Base-by-base conservation (phyloP, 768 basidiomycete genomes). In the Tylopilus plumbeoviolaceoides region DNA sequence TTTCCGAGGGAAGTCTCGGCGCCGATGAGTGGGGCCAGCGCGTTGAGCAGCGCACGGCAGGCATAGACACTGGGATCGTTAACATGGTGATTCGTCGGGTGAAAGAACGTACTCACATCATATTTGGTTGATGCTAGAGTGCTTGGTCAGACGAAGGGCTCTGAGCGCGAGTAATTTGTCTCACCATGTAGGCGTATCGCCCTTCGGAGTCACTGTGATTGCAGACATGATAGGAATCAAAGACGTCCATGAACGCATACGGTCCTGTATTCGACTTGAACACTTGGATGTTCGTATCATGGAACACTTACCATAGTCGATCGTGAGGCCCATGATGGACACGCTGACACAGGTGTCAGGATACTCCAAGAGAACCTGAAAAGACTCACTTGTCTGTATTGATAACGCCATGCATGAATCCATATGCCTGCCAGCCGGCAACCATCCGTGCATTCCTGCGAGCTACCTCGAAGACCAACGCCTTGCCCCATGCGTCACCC, bases 371-470 rank as follows among this genome's bases (percentile, higher is more conserved):
- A 10, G 10, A 25, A 44, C 14, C 14, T 38, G 28, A 50, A 25
- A 23, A 3, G n/a, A 27, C 79, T 53, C 59, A 88, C 89, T 95
- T 97, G 73, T 98, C 95, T 2, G 95, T 95, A 64, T 98, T 98
- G 61, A 99, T 92, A 35, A 99, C 95, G 0, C 92, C 93, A 63
- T 94, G 91, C 91, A 93, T 91, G 66, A 90, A 94, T 1, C 92
- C 92, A 67, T 88, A 89, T 7, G 83, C 91, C 70, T 98, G 95
- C 97, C 97, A 98, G 4, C 79, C 87, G 10, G 94, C 97, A 0
- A 94, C 90, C 89, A 95, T 98, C 65, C 74, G 75, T 41, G 90
- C 95, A 64, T 97, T 98, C 63, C 93, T 75, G 67, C 79, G 81
- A 15, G 91, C 84, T 0, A 83, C 84, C 60, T 97, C 93, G 58